Base-by-base conservation (phyloP, 2,329 filamentous ascomycete species). In the Talaromyces piceae region DNA sequence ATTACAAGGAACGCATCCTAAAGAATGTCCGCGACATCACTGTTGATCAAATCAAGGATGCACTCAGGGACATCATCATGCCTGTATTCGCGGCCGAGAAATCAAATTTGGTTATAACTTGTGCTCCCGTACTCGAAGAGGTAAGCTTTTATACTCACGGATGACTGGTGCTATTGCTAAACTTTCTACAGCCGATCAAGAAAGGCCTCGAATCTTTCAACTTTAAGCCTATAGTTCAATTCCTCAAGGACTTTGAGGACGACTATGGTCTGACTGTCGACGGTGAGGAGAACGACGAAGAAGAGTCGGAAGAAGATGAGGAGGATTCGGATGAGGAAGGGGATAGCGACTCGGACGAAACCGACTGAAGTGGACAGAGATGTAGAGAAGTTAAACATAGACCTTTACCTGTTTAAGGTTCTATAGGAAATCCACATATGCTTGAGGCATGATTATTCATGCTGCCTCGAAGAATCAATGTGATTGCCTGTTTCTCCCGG, bases 31-130 rank as follows among this genome's bases (percentile, higher is more conserved):
- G 89, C 43, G 79, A 80, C 41, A 88, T 96, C 5, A 84, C 76
- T 0, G 79, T 83, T 2, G 84, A 91, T 11, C 82, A 96, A 62
- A 86, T 97, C 57, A 85, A 82, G 66, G 74, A 75, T 22, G 87
- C 82, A 2, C 81, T 98, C 73, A 79, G 73, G 48, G 83, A 88
- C 16, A 77, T 91, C 48, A 77, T 98, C 26, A 65, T 95, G 59
- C 86, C 87, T 0, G 77, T 93, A 30, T 97, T 98, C 67, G 78
- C 83, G 57, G 83, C 91, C 0, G 82, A 84, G 18, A 88, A 79
- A 66, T 84, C 89, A 57, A 94, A 97, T 65, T 73, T 96, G 48
- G 83, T 96, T 3, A 79, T 96, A 47, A 95, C 91, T 6, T 96
- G 91, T 66, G 87, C 89, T 18, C 85, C 86, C 13, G 80, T 89